phyloP scores from a whole-genome alignment of 768 basidiomycete genomes.

The Xanthoconium purpureum region DNA sequence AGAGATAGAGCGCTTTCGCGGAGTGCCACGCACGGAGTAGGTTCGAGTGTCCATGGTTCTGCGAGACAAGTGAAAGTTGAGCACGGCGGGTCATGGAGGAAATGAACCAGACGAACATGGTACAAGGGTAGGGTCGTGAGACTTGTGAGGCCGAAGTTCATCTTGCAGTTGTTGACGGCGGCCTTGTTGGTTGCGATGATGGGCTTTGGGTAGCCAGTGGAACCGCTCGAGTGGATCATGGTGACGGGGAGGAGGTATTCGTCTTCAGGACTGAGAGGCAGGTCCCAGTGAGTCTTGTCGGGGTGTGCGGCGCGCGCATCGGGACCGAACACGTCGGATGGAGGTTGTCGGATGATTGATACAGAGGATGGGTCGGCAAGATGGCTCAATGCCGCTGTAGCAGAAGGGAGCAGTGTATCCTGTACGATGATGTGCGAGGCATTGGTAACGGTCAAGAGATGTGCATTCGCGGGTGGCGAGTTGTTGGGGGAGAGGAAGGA shows the following conservation, averaged over 20 bases:
- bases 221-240: constrained; percentile 29
- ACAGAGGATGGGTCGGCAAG: constrained; percentile 22
- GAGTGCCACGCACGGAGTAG: constrained; percentile 44
- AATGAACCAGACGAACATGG: constrained; percentile 23
- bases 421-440: constrained; percentile 24
- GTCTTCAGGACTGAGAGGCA: constrained; percentile 17
- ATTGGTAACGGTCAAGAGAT: constrained; percentile 35
- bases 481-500: constrained; percentile 44
- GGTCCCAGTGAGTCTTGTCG: constrained; percentile 24
- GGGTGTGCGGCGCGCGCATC: constrained; percentile 14
- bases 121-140: constrained; percentile 32
- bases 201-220: constrained; percentile 49
- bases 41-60: constrained; percentile 25
- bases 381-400: constrained; percentile 13
- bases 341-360: constrained; percentile 23
- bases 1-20: constrained; percentile 40
- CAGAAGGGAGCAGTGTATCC: constrained; percentile 11
- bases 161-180: constrained; percentile 34
- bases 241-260: constrained; percentile 22
- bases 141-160: constrained; percentile 26
- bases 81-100: background rate
- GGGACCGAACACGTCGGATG: constrained; percentile 13
- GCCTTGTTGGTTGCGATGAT: constrained; percentile 38
- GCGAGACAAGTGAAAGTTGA: background rate
- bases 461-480: constrained; percentile 44